Evolutionary conservation across 768 basidiomycete genomes (phyloP).

Genomic region (Pleurotus tuber-regium): DNA sequence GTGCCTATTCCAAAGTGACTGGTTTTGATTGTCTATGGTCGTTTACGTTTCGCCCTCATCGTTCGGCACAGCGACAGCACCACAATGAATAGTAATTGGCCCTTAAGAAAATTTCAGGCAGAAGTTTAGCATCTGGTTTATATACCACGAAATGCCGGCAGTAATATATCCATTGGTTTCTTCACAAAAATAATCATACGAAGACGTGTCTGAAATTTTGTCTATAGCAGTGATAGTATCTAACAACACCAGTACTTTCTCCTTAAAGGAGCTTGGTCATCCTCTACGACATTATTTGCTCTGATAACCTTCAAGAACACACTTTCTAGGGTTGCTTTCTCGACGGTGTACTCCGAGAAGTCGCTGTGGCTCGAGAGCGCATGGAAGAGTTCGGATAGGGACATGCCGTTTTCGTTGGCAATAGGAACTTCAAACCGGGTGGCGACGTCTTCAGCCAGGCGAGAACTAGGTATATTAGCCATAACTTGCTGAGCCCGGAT

Average conservation of each 20-base stretch:
- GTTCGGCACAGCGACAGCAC: too few relatives aligned
- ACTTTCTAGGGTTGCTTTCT: conserved; percentile 51
- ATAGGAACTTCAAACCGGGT: conserved; percentile 65
- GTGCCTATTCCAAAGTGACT: too few relatives aligned
- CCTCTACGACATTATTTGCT: conserved; percentile 42
- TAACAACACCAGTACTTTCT: conserved; percentile 13
- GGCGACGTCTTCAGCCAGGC: conserved; percentile 59
- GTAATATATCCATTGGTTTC: too few relatives aligned
- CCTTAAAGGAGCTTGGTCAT: conserved; percentile 12
- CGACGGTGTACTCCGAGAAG: conserved; percentile 52
- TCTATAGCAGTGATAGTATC: too few relatives aligned
- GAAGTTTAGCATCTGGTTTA: too few relatives aligned
- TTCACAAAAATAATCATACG: too few relatives aligned
- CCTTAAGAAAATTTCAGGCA: too few relatives aligned
- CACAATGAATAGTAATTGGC: too few relatives aligned
- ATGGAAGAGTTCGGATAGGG: conserved; percentile 45
- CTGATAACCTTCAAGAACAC: conserved; percentile 57
- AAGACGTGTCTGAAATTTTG: too few relatives aligned
- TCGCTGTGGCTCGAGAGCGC: conserved; percentile 37
- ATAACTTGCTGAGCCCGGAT: conserved; percentile 45
- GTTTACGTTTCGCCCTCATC: too few relatives aligned
- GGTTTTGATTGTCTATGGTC: too few relatives aligned
- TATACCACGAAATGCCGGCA: too few relatives aligned
- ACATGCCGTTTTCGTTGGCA: conserved; percentile 23
- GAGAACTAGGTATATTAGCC: conserved; percentile 49